phyloP scores from a whole-genome alignment of 257 asterid species.

The Cinchona pubescens region DNA sequence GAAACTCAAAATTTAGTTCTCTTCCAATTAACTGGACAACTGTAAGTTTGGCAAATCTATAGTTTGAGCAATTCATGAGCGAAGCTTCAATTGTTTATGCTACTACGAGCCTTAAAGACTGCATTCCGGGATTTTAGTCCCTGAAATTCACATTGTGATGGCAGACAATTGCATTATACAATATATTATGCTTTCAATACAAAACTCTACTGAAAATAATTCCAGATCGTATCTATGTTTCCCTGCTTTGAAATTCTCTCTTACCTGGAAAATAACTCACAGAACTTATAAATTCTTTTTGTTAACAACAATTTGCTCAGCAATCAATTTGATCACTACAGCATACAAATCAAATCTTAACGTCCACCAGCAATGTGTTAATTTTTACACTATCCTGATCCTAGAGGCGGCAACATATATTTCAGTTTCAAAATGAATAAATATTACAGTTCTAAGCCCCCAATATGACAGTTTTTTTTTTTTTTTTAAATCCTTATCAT shows the following conservation, averaged over 20 bases:
- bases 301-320: not conserved
- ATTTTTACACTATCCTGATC: not conserved
- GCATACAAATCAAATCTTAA: slow-evolving; percentile 7
- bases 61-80: not conserved
- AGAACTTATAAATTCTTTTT: not conserved
- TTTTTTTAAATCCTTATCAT: too few species aligned
- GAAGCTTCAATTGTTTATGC: not conserved
- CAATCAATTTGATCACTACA: not conserved
- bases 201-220: not conserved
- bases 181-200: not conserved
- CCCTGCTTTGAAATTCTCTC: too few species aligned
- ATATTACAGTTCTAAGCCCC: not conserved
- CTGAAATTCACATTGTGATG: not conserved
- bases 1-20: not conserved
- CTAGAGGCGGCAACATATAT: not conserved
- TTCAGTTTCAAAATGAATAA: not conserved
- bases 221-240: not conserved
- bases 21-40: not conserved
- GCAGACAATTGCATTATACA: not conserved
- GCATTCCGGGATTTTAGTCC: not conserved
- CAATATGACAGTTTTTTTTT: too few species aligned
- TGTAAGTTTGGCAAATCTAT: not conserved
- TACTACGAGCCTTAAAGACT: not conserved
- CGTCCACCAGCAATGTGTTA: not conserved
- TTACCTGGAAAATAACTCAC: not conserved